A percentile compares a stretch with the other conserved stretches of the same genome.
Conservation (phyloP, 345 rosid genomes). For the Salix suchowensis region DNA sequence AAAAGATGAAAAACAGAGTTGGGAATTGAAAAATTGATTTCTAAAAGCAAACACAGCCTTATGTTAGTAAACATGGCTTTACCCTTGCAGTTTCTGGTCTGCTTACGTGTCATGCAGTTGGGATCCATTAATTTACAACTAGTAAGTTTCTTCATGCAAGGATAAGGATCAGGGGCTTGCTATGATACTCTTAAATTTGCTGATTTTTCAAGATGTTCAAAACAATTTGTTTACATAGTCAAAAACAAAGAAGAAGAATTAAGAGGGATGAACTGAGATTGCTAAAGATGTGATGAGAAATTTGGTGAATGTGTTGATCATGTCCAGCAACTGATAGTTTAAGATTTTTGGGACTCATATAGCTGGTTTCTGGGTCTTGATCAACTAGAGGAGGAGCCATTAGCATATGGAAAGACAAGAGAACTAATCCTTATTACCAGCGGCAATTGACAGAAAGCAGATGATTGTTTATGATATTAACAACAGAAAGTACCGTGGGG, state of each 20-base stretch:
- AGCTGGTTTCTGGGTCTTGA: neutral
- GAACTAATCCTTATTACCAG: too few relatives aligned
- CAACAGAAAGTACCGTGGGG: too few relatives aligned
- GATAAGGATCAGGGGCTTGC: neutral
- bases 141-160: neutral
- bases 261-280: neutral
- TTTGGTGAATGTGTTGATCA: neutral
- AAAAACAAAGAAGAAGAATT: neutral
- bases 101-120: neutral
- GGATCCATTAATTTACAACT: neutral
- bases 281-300: neutral
- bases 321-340: neutral
- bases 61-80: neutral
- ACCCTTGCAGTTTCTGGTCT: neutral
- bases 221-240: neutral
- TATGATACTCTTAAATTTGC: neutral
- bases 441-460: too few relatives aligned
- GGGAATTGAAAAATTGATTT: neutral
- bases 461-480: too few relatives aligned
- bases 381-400: neutral
- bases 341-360: neutral
- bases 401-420: too few relatives aligned
- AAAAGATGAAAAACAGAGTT: neutral
- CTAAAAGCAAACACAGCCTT: neutral
- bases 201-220: neutral